Evolutionary conservation across 192 early-diverging fungal genomes (phyloP).

Genomic region (Entomortierella beljakovae): DNA sequence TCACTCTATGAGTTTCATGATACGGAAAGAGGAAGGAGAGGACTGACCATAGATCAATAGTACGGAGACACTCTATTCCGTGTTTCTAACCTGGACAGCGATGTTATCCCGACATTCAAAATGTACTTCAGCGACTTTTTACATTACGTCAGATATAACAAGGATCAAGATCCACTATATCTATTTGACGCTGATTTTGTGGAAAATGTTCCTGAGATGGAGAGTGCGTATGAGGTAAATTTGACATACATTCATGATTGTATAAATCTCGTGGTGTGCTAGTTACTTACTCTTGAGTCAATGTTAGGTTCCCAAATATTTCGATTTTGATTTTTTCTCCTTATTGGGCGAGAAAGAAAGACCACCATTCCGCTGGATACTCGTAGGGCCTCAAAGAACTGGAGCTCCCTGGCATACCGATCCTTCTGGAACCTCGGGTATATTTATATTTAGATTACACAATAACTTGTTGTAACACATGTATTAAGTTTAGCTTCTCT

Average conservation of each 20-base stretch:
- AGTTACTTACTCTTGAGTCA: not conserved
- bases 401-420: slow-evolving; percentile 61
- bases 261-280: not conserved
- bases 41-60: slow-evolving; percentile 5
- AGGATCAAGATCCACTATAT: slow-evolving; percentile 58
- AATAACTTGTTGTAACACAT: not conserved
- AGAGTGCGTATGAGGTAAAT: slow-evolving; percentile 46
- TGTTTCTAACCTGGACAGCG: slow-evolving; percentile 51
- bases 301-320: slow-evolving; percentile 58
- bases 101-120: slow-evolving; percentile 25
- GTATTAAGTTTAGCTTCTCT: not conserved
- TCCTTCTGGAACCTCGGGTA: slow-evolving; percentile 58
- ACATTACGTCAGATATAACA: slow-evolving; percentile 47
- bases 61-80: slow-evolving; percentile 46
- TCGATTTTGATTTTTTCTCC: slow-evolving; percentile 53
- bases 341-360: slow-evolving; percentile 26
- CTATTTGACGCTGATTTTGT: slow-evolving; percentile 60
- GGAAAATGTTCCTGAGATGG: slow-evolving; percentile 48
- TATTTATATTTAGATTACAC: not conserved
- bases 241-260: not conserved
- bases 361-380: slow-evolving; percentile 59
- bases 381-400: slow-evolving; percentile 58
- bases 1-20: not conserved
- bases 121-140: slow-evolving; percentile 48
- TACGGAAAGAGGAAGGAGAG: no score